Percentiles rank a stretch among this genome's conserved stretches.
Evolutionary conservation across 192 early-diverging fungal species (phyloP).

Genomic region (Coemansia sp.): DNA sequence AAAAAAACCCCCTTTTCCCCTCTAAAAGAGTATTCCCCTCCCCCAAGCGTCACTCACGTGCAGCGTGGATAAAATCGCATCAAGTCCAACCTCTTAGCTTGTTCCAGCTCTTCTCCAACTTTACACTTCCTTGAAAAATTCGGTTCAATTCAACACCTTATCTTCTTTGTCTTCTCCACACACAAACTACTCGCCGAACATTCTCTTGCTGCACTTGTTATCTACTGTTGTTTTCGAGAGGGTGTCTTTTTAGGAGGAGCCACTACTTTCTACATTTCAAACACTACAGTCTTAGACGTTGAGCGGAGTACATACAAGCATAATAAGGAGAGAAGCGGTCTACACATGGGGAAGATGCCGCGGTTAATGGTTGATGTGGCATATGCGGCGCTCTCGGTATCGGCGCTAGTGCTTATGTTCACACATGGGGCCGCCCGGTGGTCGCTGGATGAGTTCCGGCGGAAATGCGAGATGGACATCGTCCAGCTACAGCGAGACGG

Average conservation of each 20-base stretch:
- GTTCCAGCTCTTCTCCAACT: neutral
- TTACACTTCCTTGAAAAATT: conserved; percentile 10
- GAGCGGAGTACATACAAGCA: neutral
- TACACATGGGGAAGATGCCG: conserved; percentile 15
- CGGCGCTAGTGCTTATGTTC: conserved; percentile 36
- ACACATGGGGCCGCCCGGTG: conserved; percentile 22
- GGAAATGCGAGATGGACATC: conserved; percentile 49
- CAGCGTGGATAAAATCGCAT: neutral
- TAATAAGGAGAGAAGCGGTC: neutral
- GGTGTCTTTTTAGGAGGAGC: neutral
- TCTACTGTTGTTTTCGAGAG: neutral
- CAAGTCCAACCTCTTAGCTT: neutral
- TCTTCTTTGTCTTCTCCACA: neutral
- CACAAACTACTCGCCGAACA: neutral
- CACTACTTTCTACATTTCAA: neutral
- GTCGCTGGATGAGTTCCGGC: conserved; percentile 46
- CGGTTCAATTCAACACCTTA: neutral
- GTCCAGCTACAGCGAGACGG: conserved; percentile 17
- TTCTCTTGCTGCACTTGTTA: neutral
- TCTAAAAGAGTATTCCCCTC: too few relatives aligned
- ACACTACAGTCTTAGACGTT: neutral
- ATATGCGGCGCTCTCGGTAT: conserved; percentile 37
- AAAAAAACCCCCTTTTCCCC: too few relatives aligned
- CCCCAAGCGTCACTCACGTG: neutral
- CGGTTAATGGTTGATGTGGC: conserved; percentile 40